Percentiles rank a stretch among this genome's conserved stretches.
Evolutionary conservation across 78 protist species (phyloP).

Genomic region (Bodo saltans): DNA sequence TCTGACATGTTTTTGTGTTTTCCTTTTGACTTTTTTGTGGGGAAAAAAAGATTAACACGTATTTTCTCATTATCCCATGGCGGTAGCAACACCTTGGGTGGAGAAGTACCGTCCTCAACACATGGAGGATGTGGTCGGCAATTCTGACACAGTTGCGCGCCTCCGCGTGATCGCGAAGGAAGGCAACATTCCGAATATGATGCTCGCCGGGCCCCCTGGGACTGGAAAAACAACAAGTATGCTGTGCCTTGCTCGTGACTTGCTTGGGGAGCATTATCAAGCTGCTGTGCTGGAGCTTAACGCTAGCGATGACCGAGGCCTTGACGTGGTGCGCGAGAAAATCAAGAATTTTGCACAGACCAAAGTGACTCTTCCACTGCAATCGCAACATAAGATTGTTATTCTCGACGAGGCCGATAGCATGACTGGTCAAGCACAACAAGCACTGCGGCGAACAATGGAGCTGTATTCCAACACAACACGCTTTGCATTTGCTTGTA

Average conservation of each 20-base stretch:
- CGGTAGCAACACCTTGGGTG: too few species aligned
- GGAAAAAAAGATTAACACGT: too few species aligned
- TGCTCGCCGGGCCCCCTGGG: slow-evolving; percentile 53
- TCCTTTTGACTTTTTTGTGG: too few species aligned
- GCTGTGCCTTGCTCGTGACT: slow-evolving; percentile 73
- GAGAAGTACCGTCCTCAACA: slow-evolving; percentile 94
- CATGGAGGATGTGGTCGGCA: slow-evolving; percentile 91
- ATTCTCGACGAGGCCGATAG: slow-evolving; percentile 98
- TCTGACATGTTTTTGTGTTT: too few species aligned
- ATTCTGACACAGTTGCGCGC: slow-evolving; percentile 81
- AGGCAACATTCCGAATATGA: slow-evolving; percentile 91
- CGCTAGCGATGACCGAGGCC: slow-evolving; percentile 95
- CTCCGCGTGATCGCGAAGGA: slow-evolving; percentile 72
- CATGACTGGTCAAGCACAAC: slow-evolving; percentile 96
- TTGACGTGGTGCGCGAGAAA: slow-evolving; percentile 94
- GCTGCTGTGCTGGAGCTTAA: slow-evolving; percentile 88
- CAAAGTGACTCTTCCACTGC: slow-evolving; percentile 83
- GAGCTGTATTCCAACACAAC: slow-evolving; percentile 87
- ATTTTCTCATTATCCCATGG: too few species aligned
- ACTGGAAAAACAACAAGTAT: slow-evolving; percentile 93
- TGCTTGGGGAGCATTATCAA: slow-evolving; percentile 65
- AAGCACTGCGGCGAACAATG: slow-evolving; percentile 95
- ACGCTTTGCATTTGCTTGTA: slow-evolving; percentile 96
- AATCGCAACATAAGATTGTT: slow-evolving; percentile 83
- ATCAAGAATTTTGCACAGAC: slow-evolving; percentile 96